Percentiles rank a stretch among this genome's conserved stretches.
phyloP scores from a whole-genome alignment of 1,284 basidiomycete species.

The Gymnopus androsaceus region DNA sequence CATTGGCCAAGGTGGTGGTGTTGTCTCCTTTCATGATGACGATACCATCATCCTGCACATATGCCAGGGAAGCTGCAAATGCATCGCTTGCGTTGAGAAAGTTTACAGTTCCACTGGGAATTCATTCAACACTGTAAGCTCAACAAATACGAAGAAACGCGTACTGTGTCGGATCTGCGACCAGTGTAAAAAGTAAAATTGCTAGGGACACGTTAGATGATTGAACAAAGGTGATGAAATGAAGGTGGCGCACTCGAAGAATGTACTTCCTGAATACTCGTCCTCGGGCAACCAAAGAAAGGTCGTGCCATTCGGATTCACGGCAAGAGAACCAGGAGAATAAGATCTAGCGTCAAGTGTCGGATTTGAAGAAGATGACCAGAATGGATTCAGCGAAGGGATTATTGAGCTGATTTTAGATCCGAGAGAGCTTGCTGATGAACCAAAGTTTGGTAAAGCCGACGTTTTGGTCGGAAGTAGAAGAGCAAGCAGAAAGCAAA shows the following conservation, averaged over 20 bases:
- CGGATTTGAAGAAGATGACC: background rate
- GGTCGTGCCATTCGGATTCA: conserved; percentile 42
- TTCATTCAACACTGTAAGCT: conserved; percentile 3
- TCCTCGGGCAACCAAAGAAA: conserved; percentile 61
- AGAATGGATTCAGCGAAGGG: background rate
- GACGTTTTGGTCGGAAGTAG: background rate
- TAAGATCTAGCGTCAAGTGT: background rate
- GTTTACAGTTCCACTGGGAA: conserved; percentile 59
- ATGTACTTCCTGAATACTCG: conserved; percentile 51
- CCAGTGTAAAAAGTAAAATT: conserved; percentile 60
- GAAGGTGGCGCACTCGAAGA: conserved; percentile 51
- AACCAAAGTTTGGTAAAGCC: background rate
- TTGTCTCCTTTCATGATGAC: conserved; percentile 78
- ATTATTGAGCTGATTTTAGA: background rate
- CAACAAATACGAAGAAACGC: conserved; percentile 23
- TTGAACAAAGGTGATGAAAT: background rate
- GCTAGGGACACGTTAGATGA: conserved; percentile 33
- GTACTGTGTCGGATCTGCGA: conserved; percentile 66
- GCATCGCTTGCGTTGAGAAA: conserved; percentile 55
- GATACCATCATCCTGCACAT: conserved; percentile 53
- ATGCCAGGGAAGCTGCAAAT: conserved; percentile 49
- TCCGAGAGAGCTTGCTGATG: background rate
- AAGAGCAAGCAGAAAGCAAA: background rate
- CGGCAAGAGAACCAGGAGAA: conserved; percentile 25
- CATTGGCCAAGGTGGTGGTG: conserved; percentile 51